A percentile compares a stretch with the other conserved stretches of the same genome.
Conservation (phyloP, 2,329 filamentous ascomycete genomes). For the Talaromyces sp. region DNA sequence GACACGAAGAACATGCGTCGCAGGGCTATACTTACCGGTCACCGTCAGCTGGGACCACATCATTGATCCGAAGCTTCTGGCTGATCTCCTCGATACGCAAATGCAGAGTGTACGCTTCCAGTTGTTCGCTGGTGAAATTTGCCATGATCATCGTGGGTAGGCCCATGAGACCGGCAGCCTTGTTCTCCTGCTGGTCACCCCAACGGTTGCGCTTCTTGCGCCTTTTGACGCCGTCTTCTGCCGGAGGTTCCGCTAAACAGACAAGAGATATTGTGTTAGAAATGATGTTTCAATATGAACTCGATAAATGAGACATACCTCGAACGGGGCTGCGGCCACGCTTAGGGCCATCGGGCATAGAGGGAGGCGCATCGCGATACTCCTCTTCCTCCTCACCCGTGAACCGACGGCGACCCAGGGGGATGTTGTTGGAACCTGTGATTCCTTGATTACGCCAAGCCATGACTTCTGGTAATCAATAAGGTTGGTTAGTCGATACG, state of each 20-base stretch:
- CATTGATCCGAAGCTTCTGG: slow-evolving; percentile 98
- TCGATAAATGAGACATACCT: slow-evolving; percentile 57
- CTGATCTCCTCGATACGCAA: slow-evolving; percentile 98
- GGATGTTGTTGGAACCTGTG: slow-evolving; percentile 98
- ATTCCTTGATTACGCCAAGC: slow-evolving; percentile 75
- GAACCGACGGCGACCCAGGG: slow-evolving; percentile 82
- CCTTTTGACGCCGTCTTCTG: slow-evolving; percentile 76
- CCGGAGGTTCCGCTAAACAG: slow-evolving; percentile 45
- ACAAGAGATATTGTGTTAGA: slow-evolving; percentile 26
- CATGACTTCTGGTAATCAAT: slow-evolving; percentile 46
- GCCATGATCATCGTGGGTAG: slow-evolving; percentile 94
- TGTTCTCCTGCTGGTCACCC: slow-evolving; percentile 97
- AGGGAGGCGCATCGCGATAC: slow-evolving; percentile 49
- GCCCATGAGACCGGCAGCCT: slow-evolving; percentile 96
- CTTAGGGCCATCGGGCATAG: slow-evolving; percentile 62
- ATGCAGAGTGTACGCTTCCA: slow-evolving; percentile 95
- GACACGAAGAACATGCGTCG: not conserved
- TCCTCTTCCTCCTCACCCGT: slow-evolving; percentile 63
- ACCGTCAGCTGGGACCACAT: slow-evolving; percentile 95
- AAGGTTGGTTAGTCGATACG: not conserved
- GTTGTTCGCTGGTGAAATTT: slow-evolving; percentile 97
- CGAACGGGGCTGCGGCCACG: slow-evolving; percentile 91
- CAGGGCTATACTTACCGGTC: slow-evolving; percentile 69
- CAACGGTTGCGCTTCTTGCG: slow-evolving; percentile 99
- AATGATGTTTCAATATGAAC: slow-evolving; percentile 11